phyloP scores from a whole-genome alignment of 73 alveolate species.

The Symbiodinium pilosum region DNA sequence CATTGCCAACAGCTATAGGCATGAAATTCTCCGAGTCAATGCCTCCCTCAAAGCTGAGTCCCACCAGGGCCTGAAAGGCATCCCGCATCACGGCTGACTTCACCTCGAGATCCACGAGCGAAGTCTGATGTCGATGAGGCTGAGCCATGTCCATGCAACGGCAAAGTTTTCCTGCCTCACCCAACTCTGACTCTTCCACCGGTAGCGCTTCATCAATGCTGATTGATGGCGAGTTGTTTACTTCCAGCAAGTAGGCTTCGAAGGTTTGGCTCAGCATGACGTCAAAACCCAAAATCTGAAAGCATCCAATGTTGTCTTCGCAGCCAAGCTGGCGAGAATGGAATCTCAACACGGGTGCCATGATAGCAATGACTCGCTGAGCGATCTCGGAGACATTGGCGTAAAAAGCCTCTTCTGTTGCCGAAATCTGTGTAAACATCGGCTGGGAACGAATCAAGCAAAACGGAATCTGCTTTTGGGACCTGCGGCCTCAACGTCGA shows the following conservation, averaged over 20 bases:
- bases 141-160: slow-evolving; percentile 86
- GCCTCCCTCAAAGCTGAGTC: background rate
- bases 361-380: background rate
- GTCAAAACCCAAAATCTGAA: slow-evolving; percentile 95
- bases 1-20: background rate
- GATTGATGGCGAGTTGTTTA: slow-evolving; percentile 95
- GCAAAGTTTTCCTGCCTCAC: slow-evolving; percentile 29
- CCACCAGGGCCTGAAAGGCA: slow-evolving; percentile 14
- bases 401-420: slow-evolving; percentile 31
- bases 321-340: background rate
- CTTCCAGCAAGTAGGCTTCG: slow-evolving; percentile 95
- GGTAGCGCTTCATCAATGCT: slow-evolving; percentile 94
- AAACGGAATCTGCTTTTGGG: background rate
- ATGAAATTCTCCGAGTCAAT: background rate
- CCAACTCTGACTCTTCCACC: background rate
- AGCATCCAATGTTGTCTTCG: background rate
- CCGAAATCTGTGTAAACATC: background rate
- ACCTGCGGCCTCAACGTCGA: slow-evolving; percentile 23
- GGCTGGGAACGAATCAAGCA: background rate
- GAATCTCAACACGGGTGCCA: background rate
- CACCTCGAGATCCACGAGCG: slow-evolving; percentile 60
- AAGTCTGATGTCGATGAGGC: slow-evolving; percentile 70
- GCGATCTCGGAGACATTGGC: background rate
- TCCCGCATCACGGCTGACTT: slow-evolving; percentile 65
- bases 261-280: slow-evolving; percentile 79